phyloP scores from a whole-genome alignment of 768 basidiomycete species.

The Artomyces pyxidatus region DNA sequence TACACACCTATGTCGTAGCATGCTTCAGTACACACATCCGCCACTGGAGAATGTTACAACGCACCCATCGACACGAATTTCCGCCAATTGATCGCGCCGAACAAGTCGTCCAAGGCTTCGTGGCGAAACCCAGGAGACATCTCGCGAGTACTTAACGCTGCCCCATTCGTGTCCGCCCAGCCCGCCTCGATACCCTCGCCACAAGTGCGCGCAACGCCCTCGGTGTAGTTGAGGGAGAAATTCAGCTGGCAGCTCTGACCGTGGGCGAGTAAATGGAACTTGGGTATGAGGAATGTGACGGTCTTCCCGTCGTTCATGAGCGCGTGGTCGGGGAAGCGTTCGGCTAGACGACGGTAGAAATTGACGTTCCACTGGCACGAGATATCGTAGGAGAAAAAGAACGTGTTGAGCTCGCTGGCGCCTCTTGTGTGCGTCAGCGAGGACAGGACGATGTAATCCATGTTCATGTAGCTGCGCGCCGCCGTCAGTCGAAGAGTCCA shows the following conservation, averaged over 20 bases:
- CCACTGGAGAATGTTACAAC: background rate
- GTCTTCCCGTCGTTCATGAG: background rate
- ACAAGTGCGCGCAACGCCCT: conserved; percentile 9
- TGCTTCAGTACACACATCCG: background rate
- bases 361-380: background rate
- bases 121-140: conserved; percentile 8
- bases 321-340: background rate
- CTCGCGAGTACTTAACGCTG: conserved; percentile 5
- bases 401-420: background rate
- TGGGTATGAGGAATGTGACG: background rate
- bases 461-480: conserved; percentile 14
- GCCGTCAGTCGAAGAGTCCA: background rate
- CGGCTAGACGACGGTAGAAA: background rate
- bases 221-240: conserved; percentile 10
- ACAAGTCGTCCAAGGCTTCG: conserved; percentile 8
- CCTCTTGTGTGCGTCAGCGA: background rate
- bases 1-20: background rate
- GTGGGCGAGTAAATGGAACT: conserved; percentile 16
- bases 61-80: conserved; percentile 2
- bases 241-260: conserved; percentile 8
- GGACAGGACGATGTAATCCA: conserved; percentile 17
- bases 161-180: conserved; percentile 11
- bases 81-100: conserved; percentile 10
- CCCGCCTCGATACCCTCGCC: conserved; percentile 16
- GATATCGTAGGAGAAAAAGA: background rate